Evolutionary conservation across 352 stramenopile genomes (phyloP), one percentile per base, ranked within the genome.

Genomic region (Phytophthora brassicae): DNA sequence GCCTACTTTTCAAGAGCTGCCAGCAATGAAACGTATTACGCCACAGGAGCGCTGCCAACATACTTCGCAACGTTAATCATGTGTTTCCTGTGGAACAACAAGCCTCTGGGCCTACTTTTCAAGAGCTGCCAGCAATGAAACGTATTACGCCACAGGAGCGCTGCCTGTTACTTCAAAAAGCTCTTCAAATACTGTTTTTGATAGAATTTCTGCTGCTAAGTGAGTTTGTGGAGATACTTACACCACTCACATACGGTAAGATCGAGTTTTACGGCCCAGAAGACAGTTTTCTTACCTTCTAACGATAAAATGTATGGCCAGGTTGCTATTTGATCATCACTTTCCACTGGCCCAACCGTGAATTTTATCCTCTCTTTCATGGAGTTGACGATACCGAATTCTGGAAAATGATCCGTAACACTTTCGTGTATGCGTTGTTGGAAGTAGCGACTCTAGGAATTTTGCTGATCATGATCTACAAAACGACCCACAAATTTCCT

Each of bases 141-240:
- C 19, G 44, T 9, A 50, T 56, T 26, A 45, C 46, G 3, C 6
- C 17, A 31, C 33, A 14, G 8, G 62, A 69, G 9, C 53, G 52
- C 0, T 28, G 41, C 7, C 4, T 60, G 9, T 53, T 74, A 0
- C 33, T 68, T 11, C 49, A 54, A 36, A 62, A 61, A 23, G 29
- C 55, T 43, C 69, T 77, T 5, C 45, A 64, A 19, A 58, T 74
- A 12, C 28, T 80, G 26, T 69, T 68, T 49, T 41, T 74, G 20
- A 70, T 46, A 4, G 68, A 80, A 38, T 77, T 75, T 36, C 17
- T 75, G 6, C 31, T 73, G 16, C 47, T 77, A 3, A 56, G 67
- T 20, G 56, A 77, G 31, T 76, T 67, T 23, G 60, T 70, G 22
- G 68, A 80, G 62, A 58, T 80, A 8, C 26, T 75, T 11, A 56